Percentiles rank a stretch among this genome's conserved stretches.
These are phyloP conservation scores for Komagataea norvegica DNA, from an alignment of 1,139 yeast species.

Conservation along the genomic window DNA sequence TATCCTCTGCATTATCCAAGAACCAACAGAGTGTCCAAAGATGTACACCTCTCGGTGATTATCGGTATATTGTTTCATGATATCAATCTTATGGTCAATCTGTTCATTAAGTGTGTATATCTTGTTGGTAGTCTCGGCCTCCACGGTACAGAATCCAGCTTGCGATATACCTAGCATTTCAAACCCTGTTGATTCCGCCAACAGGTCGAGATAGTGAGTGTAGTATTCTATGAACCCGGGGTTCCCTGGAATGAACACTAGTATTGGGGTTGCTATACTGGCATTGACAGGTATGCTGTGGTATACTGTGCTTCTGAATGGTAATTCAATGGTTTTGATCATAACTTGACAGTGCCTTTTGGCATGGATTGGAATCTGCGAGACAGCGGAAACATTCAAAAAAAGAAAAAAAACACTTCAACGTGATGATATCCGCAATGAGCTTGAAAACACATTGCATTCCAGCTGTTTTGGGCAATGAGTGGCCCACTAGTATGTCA, in stretches of 20 bases:
- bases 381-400: no score
- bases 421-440: no score
- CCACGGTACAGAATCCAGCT: slow-evolving; percentile 25
- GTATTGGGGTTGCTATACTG: slow-evolving; percentile 28
- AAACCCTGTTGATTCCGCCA: slow-evolving; percentile 33
- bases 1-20: slow-evolving; percentile 51
- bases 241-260: slow-evolving; percentile 63
- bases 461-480: neutral
- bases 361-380: no score
- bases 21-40: slow-evolving; percentile 61
- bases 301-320: slow-evolving; percentile 15
- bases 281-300: slow-evolving; percentile 8
- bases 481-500: neutral
- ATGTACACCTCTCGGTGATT: slow-evolving; percentile 37
- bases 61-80: slow-evolving; percentile 32
- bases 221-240: slow-evolving; percentile 64
- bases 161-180: slow-evolving; percentile 54
- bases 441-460: no score
- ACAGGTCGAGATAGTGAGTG: slow-evolving; percentile 38
- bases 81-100: slow-evolving; percentile 42
- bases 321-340: slow-evolving; percentile 3
- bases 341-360: slow-evolving; percentile 1
- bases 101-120: slow-evolving; percentile 45
- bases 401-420: no score
- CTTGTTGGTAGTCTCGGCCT: slow-evolving; percentile 11